phyloP scores from a whole-genome alignment of 225 moss, liverwort and hornwort species.

The Bryoerythrophyllum caledonicum region DNA sequence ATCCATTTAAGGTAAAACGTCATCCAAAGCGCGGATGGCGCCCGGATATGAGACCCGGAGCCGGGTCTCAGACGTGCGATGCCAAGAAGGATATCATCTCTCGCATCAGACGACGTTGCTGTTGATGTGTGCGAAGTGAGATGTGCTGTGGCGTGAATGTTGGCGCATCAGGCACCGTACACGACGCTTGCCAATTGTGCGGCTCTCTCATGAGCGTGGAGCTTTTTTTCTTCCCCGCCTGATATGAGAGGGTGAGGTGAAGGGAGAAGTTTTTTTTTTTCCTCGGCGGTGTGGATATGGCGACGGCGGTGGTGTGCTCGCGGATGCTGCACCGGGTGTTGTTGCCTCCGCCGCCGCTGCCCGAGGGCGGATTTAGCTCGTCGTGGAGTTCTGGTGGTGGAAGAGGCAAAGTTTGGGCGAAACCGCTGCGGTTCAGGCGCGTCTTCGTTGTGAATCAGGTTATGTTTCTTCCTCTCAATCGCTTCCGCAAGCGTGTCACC shows the following conservation, averaged over 20 bases:
- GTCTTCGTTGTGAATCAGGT: slow-evolving; percentile 34
- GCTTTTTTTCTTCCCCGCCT: not conserved
- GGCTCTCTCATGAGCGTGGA: not conserved
- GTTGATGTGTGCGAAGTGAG: not conserved
- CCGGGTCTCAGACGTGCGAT: not conserved
- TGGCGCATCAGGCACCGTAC: slow-evolving; percentile 29
- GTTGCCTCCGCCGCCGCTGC: not conserved
- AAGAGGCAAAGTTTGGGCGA: slow-evolving; percentile 19
- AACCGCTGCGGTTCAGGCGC: slow-evolving; percentile 4
- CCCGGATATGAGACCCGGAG: slow-evolving; percentile 25
- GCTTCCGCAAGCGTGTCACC: not conserved
- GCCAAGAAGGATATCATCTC: not conserved
- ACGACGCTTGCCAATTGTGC: slow-evolving; percentile 16
- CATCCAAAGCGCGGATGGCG: slow-evolving; percentile 10
- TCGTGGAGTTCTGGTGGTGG: not conserved
- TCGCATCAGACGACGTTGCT: not conserved
- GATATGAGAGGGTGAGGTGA: not conserved
- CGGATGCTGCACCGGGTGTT: slow-evolving; percentile 43
- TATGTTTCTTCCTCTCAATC: slow-evolving; percentile 22
- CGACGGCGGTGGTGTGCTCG: slow-evolving; percentile 35
- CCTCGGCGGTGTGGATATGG: slow-evolving; percentile 19
- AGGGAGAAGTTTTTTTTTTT: not conserved
- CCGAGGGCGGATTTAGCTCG: slow-evolving; percentile 11
- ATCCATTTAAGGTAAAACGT: slow-evolving; percentile 31
- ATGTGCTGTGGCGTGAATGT: not conserved